phyloP scores from a whole-genome alignment of 257 asterid genomes.

The Cynanchum wilfordii region DNA sequence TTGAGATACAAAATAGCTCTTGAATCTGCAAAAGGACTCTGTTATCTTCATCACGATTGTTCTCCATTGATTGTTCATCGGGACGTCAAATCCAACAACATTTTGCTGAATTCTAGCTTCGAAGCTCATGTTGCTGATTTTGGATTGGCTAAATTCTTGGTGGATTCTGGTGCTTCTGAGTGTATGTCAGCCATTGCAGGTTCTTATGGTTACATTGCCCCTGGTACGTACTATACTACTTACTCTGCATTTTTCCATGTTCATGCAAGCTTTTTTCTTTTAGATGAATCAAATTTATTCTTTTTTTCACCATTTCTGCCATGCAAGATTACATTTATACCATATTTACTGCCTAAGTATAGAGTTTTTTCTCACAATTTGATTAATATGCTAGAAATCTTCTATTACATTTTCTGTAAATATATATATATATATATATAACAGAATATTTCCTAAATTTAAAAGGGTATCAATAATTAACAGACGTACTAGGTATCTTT shows the following conservation, averaged over 20 bases:
- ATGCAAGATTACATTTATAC: neutral
- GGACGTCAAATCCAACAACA: slow-evolving; percentile 88
- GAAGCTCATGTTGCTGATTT: slow-evolving; percentile 98
- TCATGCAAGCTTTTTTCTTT: neutral
- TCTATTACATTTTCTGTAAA: too few species aligned
- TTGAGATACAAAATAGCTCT: slow-evolving; percentile 76
- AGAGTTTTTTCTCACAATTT: neutral
- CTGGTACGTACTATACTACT: slow-evolving; percentile 41
- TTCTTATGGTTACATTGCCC: slow-evolving; percentile 96
- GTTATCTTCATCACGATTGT: slow-evolving; percentile 91
- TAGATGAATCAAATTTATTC: neutral
- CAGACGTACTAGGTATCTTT: neutral
- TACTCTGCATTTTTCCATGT: neutral
- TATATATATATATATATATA: too few species aligned
- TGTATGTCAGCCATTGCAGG: slow-evolving; percentile 98
- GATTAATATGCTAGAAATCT: too few species aligned
- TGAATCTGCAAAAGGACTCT: slow-evolving; percentile 83
- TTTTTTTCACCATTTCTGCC: neutral
- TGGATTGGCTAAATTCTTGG: slow-evolving; percentile 85
- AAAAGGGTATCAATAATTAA: too few species aligned
- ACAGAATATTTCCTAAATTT: too few species aligned
- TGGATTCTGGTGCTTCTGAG: slow-evolving; percentile 78
- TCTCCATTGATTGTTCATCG: slow-evolving; percentile 84
- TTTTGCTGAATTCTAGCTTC: slow-evolving; percentile 58
- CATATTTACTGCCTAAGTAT: neutral